These are phyloP conservation scores for Epichloe brachyelytri DNA, from an alignment of 2,329 filamentous ascomycete species.

Conservation along the genomic window DNA sequence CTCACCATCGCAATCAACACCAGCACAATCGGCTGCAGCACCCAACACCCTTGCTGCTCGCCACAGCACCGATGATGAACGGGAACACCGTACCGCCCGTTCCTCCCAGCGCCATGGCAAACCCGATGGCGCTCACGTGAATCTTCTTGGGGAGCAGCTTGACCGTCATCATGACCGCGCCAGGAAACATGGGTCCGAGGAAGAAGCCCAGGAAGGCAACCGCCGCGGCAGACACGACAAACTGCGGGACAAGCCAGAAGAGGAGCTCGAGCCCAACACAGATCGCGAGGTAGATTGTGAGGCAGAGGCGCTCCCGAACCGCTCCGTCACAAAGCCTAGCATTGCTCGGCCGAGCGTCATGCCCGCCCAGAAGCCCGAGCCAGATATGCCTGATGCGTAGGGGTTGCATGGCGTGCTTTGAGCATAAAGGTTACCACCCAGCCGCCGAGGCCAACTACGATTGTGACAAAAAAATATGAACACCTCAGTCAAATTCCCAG, in stretches of 20 bases:
- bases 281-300: constrained; percentile 46
- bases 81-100: constrained; percentile 48
- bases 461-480: too few species aligned
- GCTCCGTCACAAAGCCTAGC: constrained; percentile 57
- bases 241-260: constrained; percentile 44
- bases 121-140: constrained; percentile 61
- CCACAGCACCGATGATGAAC: constrained; percentile 50
- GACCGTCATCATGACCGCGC: constrained; percentile 55
- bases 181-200: constrained; percentile 60
- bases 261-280: constrained; percentile 51
- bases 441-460: constrained; percentile 50
- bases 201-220: constrained; percentile 62
- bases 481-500: too few species aligned
- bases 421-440: constrained; percentile 79
- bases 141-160: constrained; percentile 57
- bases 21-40: constrained; percentile 37
- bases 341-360: constrained; percentile 55
- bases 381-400: constrained; percentile 59
- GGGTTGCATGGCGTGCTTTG: constrained; percentile 48
- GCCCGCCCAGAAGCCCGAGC: constrained; percentile 70
- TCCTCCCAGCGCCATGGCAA: constrained; percentile 60
- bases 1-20: constrained; percentile 9
- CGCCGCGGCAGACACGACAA: constrained; percentile 44
- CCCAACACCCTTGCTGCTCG: constrained; percentile 34
- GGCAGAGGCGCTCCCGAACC: constrained; percentile 51